phyloP scores from a whole-genome alignment of 208 protist species.

The Trypanosoma rangeli region DNA sequence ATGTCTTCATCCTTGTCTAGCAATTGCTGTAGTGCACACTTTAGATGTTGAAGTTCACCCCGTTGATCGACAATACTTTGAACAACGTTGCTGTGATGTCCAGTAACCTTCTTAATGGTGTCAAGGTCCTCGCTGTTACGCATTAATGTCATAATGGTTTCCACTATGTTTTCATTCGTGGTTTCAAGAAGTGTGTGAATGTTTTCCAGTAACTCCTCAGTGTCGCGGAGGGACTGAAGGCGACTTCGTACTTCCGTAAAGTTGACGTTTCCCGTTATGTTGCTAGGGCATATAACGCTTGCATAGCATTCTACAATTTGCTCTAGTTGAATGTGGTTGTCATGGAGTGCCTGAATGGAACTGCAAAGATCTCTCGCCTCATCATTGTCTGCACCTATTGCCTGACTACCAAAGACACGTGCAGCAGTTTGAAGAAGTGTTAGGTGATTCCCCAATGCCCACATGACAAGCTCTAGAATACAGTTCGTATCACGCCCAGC shows the following conservation, averaged over 20 bases:
- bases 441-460: slow-evolving; percentile 31
- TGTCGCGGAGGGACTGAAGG: not conserved
- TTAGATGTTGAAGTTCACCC: not conserved
- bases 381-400: not conserved
- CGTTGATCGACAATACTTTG: slow-evolving; percentile 4
- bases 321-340: slow-evolving; percentile 13
- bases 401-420: slow-evolving; percentile 23
- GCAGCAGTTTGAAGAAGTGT: slow-evolving; percentile 26
- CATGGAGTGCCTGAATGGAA: slow-evolving; percentile 8
- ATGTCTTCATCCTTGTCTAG: slow-evolving; percentile 3
- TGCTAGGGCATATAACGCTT: not conserved
- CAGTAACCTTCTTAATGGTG: slow-evolving; percentile 6
- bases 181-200: slow-evolving; percentile 20
- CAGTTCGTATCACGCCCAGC: slow-evolving; percentile 28
- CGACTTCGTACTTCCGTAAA: slow-evolving; percentile 8
- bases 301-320: slow-evolving; percentile 22
- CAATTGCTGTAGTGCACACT: not conserved
- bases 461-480: slow-evolving; percentile 41
- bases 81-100: not conserved
- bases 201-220: slow-evolving; percentile 4
- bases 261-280: not conserved
- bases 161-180: slow-evolving; percentile 11
- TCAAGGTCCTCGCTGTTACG: slow-evolving; percentile 1
- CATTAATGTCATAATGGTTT: slow-evolving; percentile 2
- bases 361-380: slow-evolving; percentile 13